Base-by-base conservation (phyloP, 805 yeast species). In the Cyberlindnera meyerae region DNA sequence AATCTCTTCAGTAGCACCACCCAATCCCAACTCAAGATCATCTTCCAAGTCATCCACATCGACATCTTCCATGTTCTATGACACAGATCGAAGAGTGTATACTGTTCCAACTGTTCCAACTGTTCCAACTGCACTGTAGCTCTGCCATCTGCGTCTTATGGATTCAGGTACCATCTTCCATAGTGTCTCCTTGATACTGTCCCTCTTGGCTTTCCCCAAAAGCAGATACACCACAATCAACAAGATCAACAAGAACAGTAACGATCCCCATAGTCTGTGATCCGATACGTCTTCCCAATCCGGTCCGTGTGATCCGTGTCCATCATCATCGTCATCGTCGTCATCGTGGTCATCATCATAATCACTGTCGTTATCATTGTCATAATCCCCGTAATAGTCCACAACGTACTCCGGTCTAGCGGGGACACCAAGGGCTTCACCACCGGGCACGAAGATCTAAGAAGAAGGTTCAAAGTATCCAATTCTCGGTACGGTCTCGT, bases 401-500 rank as follows among this genome's bases (percentile, higher is more conserved):
- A 15, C 62, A 35, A 52, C 48, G 42, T 61, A 74, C 3, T 34
- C 49, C 0, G 82, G 83, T 31, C 85, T 55, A 9, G 57, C 33
- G 0, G 46, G 32, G 1, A 71, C 45, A 2, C 66, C 70, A 3
- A 48, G 51, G 8, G 55, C 58, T 48, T 79, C 85, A 12, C 78
- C 75, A 3, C 86, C 86, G 40, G 62, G 62, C 18, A 64, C 60
- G 47, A 68, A 74, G 5, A 66, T 55, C 14, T 64, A 66, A 0
- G 75, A 69, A 0, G 73, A 63, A 0, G 80, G 68, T 12, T 71
- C 63, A 48, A 63, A 71, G 36, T 60, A 67, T 0, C 84, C 83
- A 6, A 66, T 57, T 7, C 46, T 43, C 9, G 51, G 56, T 29
- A 37, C 38, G 12, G 25, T 25, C 18, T 25, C 25, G 28, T 21